Conservation (phyloP, 192 early-diverging fungal species). For the Mortierella alpina region DNA sequence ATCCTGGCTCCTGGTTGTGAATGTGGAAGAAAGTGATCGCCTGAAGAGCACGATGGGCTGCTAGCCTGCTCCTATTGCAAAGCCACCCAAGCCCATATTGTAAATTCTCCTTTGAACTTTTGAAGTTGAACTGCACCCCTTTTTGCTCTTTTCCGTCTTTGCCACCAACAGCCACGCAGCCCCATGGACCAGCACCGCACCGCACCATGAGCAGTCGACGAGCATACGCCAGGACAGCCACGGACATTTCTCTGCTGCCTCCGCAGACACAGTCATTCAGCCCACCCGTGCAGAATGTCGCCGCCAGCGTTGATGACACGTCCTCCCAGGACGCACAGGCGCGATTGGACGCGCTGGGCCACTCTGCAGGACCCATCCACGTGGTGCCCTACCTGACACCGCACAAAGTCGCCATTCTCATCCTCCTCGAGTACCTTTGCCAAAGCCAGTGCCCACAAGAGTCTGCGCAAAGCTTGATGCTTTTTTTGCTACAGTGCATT, state of each 20-base stretch:
- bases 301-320: not conserved
- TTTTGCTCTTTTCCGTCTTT: slow-evolving; percentile 37
- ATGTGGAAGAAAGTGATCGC: not conserved
- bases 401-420: slow-evolving; percentile 38
- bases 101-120: no score
- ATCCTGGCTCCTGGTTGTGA: not conserved
- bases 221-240: slow-evolving; percentile 29
- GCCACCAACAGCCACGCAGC: slow-evolving; percentile 18
- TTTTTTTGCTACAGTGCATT: slow-evolving; percentile 36
- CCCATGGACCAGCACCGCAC: not conserved
- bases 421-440: slow-evolving; percentile 39
- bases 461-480: slow-evolving; percentile 1
- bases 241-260: slow-evolving; percentile 30
- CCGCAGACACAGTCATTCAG: slow-evolving; percentile 11
- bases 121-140: no score
- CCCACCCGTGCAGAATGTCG: not conserved
- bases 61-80: no score
- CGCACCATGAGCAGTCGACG: slow-evolving; percentile 22
- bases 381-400: slow-evolving; percentile 41
- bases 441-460: slow-evolving; percentile 11
- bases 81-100: no score
- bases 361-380: slow-evolving; percentile 8
- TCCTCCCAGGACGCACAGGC: not conserved
- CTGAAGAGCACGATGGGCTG: not conserved
- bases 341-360: not conserved